Evolutionary conservation across 768 basidiomycete species (phyloP).

Genomic region (Collybiopsis luxurians): DNA sequence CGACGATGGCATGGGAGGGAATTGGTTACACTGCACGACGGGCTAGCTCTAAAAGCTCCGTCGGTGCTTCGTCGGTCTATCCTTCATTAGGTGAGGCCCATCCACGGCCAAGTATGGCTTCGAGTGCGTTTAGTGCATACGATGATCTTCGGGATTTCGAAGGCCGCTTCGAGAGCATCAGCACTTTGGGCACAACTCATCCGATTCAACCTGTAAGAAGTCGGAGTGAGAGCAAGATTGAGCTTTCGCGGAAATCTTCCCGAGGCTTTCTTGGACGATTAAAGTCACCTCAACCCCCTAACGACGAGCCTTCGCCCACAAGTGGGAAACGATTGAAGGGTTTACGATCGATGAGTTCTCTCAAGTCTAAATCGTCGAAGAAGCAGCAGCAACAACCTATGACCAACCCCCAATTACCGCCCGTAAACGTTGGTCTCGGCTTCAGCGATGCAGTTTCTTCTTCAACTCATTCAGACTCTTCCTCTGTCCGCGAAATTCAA

Average conservation of each 20-base stretch:
- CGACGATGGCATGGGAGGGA: constrained; percentile 77
- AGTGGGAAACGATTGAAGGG: constrained; percentile 62
- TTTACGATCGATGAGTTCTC: constrained; percentile 77
- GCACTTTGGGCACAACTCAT: constrained; percentile 56
- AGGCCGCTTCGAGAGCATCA: constrained; percentile 79
- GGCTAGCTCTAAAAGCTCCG: neutral
- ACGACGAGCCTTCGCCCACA: constrained; percentile 33
- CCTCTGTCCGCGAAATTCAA: constrained; percentile 18
- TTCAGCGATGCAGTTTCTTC: constrained; percentile 53
- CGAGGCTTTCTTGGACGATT: constrained; percentile 65
- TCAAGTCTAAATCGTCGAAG: constrained; percentile 55
- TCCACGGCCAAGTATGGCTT: constrained; percentile 69
- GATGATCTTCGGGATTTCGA: constrained; percentile 87
- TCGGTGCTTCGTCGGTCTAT: constrained; percentile 20
- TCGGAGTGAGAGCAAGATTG: constrained; percentile 33
- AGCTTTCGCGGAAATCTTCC: constrained; percentile 56
- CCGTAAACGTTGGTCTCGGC: constrained; percentile 55
- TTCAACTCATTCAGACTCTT: constrained; percentile 4
- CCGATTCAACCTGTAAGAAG: constrained; percentile 12
- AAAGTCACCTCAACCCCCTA: constrained; percentile 48
- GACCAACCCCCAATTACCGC: constrained; percentile 52
- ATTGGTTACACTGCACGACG: constrained; percentile 69
- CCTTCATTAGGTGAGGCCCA: constrained; percentile 33
- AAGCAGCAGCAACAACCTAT: constrained; percentile 25
- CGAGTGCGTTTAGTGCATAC: constrained; percentile 79